Base-by-base conservation (phyloP, 306 rosid species). In the Sechiopsis laciniata region DNA sequence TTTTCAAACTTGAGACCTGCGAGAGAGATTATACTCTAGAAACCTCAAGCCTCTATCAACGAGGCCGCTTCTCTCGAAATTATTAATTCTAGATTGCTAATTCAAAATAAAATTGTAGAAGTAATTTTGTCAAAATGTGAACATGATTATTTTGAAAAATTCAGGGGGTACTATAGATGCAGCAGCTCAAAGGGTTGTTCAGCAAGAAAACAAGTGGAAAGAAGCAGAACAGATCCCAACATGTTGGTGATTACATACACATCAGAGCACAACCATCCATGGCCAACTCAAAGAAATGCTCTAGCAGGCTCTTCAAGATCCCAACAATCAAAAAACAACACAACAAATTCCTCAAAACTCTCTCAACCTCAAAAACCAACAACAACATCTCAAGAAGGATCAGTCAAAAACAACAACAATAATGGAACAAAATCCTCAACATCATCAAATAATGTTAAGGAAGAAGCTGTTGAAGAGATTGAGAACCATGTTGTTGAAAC, bases 131-230 rank as follows among this genome's bases (percentile, higher is more conserved):
- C 3, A 37, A 37, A 65, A 19, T 66, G 13, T 37, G 13, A 10
- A 16, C 7, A 32, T 2, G 2, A 8, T 4, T 12, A n/a, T 35
- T 64, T 66, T 19, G 24, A 66, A 37, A 15, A 16, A 42, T 72
- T 21, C 78, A 88, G 92, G 85, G 90, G 93, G 6, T 88, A 88
- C 17, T 88, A 88, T 70, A 85, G 93, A 77, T 88, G 93, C 80
- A 88, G 93, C 75, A 88, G 90, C 19, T 85, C 90, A 71, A 88
- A 88, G 76, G 93, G 93, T 15, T 88, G 93, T n/a, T 84, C 88
- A 0, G 93, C 93, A 0, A 84, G 93, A 72, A 88, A 88, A 77
- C 93, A 88, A 82, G 93, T 88, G n/a, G 93, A 88, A 58, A 76
- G 93, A 52, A 85, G 90, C 76, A 76, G 93, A 37, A 84, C 87